These are phyloP conservation scores for Epichloe baconii DNA, from an alignment of 2,329 filamentous ascomycete genomes.

Conservation along the genomic window DNA sequence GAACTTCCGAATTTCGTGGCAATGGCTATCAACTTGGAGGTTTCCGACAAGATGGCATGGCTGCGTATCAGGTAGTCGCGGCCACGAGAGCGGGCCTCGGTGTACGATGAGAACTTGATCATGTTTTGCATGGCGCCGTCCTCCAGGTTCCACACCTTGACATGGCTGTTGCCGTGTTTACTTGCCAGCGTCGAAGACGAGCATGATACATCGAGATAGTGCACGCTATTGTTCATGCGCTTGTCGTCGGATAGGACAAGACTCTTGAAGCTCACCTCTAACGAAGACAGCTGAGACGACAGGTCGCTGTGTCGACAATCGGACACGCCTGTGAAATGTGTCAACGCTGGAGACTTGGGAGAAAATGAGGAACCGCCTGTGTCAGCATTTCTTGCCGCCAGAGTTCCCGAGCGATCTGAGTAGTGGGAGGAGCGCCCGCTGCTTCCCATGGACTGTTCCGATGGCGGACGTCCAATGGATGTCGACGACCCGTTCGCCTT, in stretches of 20 bases:
- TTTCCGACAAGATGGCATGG: slow-evolving; percentile 27
- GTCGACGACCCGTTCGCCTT: slow-evolving; percentile 1
- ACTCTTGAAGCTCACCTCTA: slow-evolving; percentile 11
- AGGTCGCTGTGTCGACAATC: background rate
- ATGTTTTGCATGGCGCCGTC: slow-evolving; percentile 57
- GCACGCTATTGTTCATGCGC: slow-evolving; percentile 19
- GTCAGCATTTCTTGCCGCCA: background rate
- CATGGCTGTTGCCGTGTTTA: slow-evolving; percentile 49
- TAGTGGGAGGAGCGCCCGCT: slow-evolving; percentile 4
- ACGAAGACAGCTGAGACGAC: background rate
- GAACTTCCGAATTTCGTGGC: slow-evolving; percentile 26
- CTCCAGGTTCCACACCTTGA: slow-evolving; percentile 81
- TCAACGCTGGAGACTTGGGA: background rate
- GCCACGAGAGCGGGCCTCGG: slow-evolving; percentile 23
- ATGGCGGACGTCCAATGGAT: slow-evolving; percentile 4
- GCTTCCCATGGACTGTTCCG: slow-evolving; percentile 1
- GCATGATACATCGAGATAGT: slow-evolving; percentile 23
- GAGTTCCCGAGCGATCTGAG: slow-evolving; percentile 2
- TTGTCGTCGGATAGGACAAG: slow-evolving; percentile 15
- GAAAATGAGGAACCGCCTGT: background rate
- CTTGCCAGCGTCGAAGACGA: slow-evolving; percentile 21
- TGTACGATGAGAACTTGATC: slow-evolving; percentile 27
- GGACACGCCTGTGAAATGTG: background rate
- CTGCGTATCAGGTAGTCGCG: slow-evolving; percentile 30
- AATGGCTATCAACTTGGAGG: slow-evolving; percentile 24